These are phyloP conservation scores for Phyllostachys edulis DNA, from an alignment of 176 grass and related monocot genomes.

Conservation along the genomic window DNA sequence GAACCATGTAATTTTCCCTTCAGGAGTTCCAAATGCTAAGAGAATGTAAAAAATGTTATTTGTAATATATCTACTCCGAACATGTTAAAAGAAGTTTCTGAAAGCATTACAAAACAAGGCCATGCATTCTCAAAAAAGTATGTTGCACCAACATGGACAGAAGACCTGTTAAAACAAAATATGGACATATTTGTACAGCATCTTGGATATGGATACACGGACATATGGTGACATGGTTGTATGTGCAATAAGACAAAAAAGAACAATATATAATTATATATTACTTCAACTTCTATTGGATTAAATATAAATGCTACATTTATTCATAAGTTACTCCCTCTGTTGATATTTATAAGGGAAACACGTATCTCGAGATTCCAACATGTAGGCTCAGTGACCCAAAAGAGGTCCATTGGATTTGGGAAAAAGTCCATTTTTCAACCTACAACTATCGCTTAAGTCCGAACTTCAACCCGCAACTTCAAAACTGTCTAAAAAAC, in stretches of 20 bases:
- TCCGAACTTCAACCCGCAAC: no score
- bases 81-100: not conserved
- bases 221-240: not conserved
- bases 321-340: not conserved
- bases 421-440: no score
- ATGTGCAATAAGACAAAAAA: not conserved
- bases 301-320: not conserved
- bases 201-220: not conserved
- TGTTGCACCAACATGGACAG: not conserved
- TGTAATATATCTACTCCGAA: not conserved
- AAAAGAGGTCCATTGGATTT: no score
- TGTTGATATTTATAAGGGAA: no score
- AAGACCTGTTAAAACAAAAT: not conserved
- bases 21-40: conserved; percentile 55
- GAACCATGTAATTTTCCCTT: conserved; percentile 32
- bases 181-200: not conserved
- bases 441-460: no score
- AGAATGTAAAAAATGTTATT: conserved; percentile 30
- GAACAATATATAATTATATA: not conserved
- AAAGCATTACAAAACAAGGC: not conserved
- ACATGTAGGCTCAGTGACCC: no score
- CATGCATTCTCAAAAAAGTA: not conserved
- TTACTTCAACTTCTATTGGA: not conserved
- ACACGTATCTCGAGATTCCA: no score
- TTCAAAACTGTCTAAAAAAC: no score